Evolutionary conservation across 768 basidiomycete genomes (phyloP), one percentile per base, ranked within the genome.

Genomic region (Boletus subcaerulescens): DNA sequence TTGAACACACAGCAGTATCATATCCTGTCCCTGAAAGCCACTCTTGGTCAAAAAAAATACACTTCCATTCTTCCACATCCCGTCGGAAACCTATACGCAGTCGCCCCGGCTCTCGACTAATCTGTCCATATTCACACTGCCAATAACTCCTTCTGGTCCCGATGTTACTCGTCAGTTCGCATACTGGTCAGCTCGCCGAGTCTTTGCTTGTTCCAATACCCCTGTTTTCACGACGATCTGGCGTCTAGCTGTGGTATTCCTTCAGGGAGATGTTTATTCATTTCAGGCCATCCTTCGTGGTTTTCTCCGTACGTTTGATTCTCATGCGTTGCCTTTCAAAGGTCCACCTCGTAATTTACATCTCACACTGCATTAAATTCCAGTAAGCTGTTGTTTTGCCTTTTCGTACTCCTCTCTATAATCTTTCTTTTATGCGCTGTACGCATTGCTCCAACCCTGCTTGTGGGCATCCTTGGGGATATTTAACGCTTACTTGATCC

Each of bases 191-290:
- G 67, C 89, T 85, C 46, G 22, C 70, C 1, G 52, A 71, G 3
- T 91, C 86, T 60, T 75, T 78, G 45, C 55, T 67, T 7, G 60
- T 76, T 2, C 75, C 22, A 22, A 22, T 22, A 22, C 22, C 22
- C 22, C 22, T 22, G 22, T 91, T 48, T 45, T 41, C 41, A 3
- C 41, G 13, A 42, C 8, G 24, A 31, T 4, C 46, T 43, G 6
- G 35, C 22, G 3, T 43, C 14, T n/a, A 39, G 42, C 43, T 48
- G 90, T 98, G 96, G 96, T 98, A 98, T 71, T 99, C 98, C 76
- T 98, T 98, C 74, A 98, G 93, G 11, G 96, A 98, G 70, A 98
- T 98, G 91, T 99, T 98, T 59, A 96, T 98, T 66, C 90, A 98
- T 67, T 99, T 98, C 77, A 78, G 97, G 31, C 22, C 74, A 98